Percentiles rank a stretch among this genome's conserved stretches.
Conservation (phyloP, 2,329 filamentous ascomycete genomes). For the Cercospora sesami region DNA sequence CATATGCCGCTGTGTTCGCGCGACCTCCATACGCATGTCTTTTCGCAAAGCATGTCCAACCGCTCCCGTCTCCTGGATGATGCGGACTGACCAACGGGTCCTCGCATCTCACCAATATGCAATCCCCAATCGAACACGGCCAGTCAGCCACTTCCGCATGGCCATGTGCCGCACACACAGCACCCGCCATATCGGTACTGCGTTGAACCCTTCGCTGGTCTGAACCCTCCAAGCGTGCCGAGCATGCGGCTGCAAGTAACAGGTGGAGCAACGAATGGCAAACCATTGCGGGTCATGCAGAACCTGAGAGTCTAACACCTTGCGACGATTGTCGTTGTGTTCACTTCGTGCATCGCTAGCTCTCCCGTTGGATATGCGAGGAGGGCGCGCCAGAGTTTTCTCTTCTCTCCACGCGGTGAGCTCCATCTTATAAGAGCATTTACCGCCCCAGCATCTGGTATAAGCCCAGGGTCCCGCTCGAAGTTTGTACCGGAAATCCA, state of each 20-base stretch:
- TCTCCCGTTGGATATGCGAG: not conserved
- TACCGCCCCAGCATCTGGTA: not conserved
- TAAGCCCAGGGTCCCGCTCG: not conserved
- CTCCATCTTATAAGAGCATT: not conserved
- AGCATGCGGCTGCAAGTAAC: not conserved
- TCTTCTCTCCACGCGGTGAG: too few relatives aligned
- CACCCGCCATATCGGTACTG: not conserved
- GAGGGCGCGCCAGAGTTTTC: not conserved
- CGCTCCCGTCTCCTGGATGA: not conserved
- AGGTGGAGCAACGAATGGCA: not conserved
- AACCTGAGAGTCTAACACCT: not conserved
- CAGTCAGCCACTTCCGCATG: not conserved
- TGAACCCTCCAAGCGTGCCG: not conserved
- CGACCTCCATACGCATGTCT: not conserved
- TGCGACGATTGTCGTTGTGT: not conserved
- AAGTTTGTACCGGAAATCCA: not conserved
- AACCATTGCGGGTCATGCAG: not conserved
- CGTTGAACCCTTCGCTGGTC: not conserved
- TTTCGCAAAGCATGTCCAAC: not conserved
- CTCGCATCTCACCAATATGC: not conserved
- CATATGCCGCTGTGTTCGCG: not conserved
- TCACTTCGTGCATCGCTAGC: conserved; percentile 2
- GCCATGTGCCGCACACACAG: not conserved
- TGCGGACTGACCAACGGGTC: not conserved
- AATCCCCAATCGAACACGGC: not conserved